Conservation (phyloP, 2,329 filamentous ascomycete genomes). For the Penicillium verrucosum region DNA sequence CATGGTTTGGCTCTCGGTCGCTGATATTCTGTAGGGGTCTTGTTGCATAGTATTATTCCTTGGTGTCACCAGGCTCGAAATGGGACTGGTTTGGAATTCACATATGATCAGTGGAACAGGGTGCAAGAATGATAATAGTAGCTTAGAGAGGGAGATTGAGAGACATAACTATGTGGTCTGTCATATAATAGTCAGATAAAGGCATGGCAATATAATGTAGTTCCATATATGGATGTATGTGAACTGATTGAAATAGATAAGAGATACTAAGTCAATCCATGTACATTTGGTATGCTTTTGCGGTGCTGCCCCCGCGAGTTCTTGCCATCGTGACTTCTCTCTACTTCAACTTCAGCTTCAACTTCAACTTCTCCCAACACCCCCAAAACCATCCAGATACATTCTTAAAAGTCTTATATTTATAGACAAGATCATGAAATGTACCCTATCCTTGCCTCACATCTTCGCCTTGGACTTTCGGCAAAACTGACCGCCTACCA, state of each 20-base stretch:
- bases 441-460: neutral
- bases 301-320: neutral
- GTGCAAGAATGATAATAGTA: neutral
- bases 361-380: neutral
- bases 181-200: neutral
- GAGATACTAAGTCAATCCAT: neutral
- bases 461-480: neutral
- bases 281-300: neutral
- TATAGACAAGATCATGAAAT: neutral
- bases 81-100: neutral
- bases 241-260: neutral
- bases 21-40: neutral
- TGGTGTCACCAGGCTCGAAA: neutral
- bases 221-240: too few relatives aligned
- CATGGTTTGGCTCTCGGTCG: neutral
- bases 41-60: too few relatives aligned
- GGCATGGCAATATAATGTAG: too few relatives aligned
- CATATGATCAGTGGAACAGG: neutral
- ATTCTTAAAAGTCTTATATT: neutral
- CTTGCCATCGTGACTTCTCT: neutral
- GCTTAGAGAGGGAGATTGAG: neutral
- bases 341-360: neutral
- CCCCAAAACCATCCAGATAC: too few relatives aligned
- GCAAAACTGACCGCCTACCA: constrained; percentile 1
- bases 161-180: neutral